These are phyloP conservation scores for Solanum infundibuliforme DNA, from an alignment of 257 asterid genomes.

Conservation along the genomic window DNA sequence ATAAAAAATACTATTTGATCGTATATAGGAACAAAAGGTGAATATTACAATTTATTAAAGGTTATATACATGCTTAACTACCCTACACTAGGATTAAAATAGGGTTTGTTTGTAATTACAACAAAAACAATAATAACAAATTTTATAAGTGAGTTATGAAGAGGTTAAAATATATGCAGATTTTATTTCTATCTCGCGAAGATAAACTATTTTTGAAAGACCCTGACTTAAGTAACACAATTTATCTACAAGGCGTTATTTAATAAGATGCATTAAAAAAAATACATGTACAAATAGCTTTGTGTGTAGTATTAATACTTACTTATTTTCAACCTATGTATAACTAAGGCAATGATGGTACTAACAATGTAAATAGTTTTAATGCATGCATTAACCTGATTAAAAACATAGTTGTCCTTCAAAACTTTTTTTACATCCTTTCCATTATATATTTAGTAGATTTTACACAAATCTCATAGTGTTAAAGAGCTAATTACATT, in stretches of 20 bases:
- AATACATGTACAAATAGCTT: no score
- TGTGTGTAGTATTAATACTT: neutral
- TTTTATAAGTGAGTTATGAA: neutral
- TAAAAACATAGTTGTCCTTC: neutral
- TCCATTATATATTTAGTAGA: neutral
- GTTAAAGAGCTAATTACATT: no score
- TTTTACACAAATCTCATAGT: no score
- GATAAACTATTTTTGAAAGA: neutral
- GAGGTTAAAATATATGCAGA: neutral
- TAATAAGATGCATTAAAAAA: no score
- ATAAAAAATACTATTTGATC: no score
- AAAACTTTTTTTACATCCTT: neutral
- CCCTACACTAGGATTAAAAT: neutral
- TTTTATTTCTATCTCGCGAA: rapidly evolving
- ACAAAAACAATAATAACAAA: neutral
- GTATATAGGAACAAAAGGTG: neutral
- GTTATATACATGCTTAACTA: neutral
- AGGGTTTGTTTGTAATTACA: neutral
- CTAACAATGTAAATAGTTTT: no score
- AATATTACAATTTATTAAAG: no score
- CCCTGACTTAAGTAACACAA: no score
- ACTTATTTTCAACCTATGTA: no score
- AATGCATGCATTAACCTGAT: no score
- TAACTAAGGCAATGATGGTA: no score
- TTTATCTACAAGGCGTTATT: neutral